Conservation (phyloP, 1,284 basidiomycete genomes). For the Phellopilus nigrolimitatus region DNA sequence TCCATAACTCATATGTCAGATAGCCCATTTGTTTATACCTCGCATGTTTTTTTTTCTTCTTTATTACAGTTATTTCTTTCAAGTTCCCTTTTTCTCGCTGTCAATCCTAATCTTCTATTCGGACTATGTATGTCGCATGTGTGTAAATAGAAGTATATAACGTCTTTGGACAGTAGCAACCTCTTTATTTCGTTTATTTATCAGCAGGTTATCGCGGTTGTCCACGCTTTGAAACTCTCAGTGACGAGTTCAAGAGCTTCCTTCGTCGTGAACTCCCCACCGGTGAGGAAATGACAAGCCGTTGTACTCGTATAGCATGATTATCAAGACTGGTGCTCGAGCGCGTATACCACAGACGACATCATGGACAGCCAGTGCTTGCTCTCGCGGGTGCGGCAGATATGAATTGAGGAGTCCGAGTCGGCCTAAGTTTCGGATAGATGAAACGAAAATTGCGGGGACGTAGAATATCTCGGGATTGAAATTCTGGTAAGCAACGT, state of each 20-base stretch:
- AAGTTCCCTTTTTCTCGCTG: too few species aligned
- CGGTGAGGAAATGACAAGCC: constrained; percentile 20
- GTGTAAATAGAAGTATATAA: too few species aligned
- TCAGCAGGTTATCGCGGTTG: too few species aligned
- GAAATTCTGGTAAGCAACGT: constrained; percentile 1
- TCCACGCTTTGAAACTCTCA: constrained; percentile 8
- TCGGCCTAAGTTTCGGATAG: constrained; percentile 20
- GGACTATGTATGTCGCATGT: too few species aligned
- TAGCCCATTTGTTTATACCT: neutral
- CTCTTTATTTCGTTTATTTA: too few species aligned
- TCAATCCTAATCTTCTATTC: too few species aligned
- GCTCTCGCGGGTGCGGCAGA: too few species aligned
- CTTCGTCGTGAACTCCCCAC: constrained; percentile 15
- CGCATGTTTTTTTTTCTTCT: too few species aligned
- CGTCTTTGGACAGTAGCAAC: too few species aligned
- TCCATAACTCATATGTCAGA: neutral
- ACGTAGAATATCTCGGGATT: constrained; percentile 12
- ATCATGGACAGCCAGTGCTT: constrained; percentile 17
- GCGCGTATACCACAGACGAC: constrained; percentile 18
- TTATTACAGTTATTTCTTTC: too few species aligned
- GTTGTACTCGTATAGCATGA: constrained; percentile 19
- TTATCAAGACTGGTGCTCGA: constrained; percentile 17
- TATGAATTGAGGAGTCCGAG: constrained; percentile 12
- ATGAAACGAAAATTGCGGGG: constrained; percentile 17
- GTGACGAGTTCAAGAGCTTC: constrained; percentile 3